Percentiles rank a stretch among this genome's conserved stretches.
phyloP scores from a whole-genome alignment of 176 grass and related monocot species.

The Tillandsia fasciculata region DNA sequence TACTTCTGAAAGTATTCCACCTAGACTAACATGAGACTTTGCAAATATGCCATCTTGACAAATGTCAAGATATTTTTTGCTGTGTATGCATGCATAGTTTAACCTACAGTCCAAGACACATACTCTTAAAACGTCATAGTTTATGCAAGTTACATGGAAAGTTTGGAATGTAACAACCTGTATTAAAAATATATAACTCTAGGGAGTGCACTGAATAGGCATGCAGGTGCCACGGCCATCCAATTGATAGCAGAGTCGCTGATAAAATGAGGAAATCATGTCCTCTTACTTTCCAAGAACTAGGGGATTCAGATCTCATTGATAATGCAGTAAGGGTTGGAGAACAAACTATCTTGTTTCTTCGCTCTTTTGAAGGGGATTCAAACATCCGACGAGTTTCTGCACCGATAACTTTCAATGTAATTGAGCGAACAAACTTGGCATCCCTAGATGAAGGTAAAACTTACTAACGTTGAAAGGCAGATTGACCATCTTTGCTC shows the following conservation, averaged over 20 bases:
- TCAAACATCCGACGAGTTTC: slow-evolving; percentile 27
- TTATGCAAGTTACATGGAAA: neutral
- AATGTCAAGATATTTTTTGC: too few relatives aligned
- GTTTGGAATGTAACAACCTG: neutral
- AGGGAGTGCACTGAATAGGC: slow-evolving; percentile 39
- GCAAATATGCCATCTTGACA: too few relatives aligned
- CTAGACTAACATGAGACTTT: too few relatives aligned
- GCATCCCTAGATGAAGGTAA: slow-evolving; percentile 23
- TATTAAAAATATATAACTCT: slow-evolving; percentile 21
- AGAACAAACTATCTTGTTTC: slow-evolving; percentile 54
- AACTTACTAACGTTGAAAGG: too few relatives aligned
- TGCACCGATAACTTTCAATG: slow-evolving; percentile 47
- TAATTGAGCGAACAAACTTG: slow-evolving; percentile 63
- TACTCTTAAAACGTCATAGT: neutral
- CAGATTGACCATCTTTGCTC: too few relatives aligned
- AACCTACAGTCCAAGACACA: too few relatives aligned
- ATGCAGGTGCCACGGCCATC: slow-evolving; percentile 74
- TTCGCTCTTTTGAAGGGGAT: slow-evolving; percentile 45
- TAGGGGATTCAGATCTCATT: slow-evolving; percentile 63
- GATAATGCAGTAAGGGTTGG: slow-evolving; percentile 75
- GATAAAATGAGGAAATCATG: slow-evolving; percentile 37
- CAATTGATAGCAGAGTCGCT: slow-evolving; percentile 25
- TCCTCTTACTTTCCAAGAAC: slow-evolving; percentile 40
- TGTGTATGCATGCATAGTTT: too few relatives aligned
- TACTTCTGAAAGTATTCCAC: too few relatives aligned